Base-by-base conservation (phyloP, 805 yeast species). In the Sporopachydermia quercuum region DNA sequence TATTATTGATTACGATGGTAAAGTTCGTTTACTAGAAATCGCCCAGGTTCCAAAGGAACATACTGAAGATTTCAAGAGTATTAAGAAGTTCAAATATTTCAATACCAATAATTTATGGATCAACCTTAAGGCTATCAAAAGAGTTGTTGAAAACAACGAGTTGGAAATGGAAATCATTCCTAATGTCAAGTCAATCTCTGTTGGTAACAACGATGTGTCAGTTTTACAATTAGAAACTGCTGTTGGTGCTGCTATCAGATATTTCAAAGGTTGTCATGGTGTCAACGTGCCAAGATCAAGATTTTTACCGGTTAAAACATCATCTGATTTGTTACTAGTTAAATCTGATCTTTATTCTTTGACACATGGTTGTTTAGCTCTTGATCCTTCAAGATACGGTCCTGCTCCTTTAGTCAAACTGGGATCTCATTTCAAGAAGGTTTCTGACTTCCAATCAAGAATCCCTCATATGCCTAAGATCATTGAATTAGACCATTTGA, bases 1-100 rank as follows among this genome's bases (percentile, higher is more conserved):
- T 49, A 74, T 91, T 61, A 87, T 91, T 61, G 85, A 85, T 63
- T 91, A 91, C 62, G 89, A 85, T 50, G 97, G 96, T 47, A 77
- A 80, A 56, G 94, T 91, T 44, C 77, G 96, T 63, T 73, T 91
- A 56, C 74, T 91, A 53, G 97, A 91, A 65, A 89, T 91, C 52
- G 96, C 96, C 35, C 98, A 89, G 69, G 98, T 89, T 46, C 97
- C 97, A 60, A 87, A 87, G 63, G 96, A 86, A 60, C 97, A 89
- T 58, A 89, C 85, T 45, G 97, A 91, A 68, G 98, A 89, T 58
- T 89, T 89, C 72, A 89, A 91, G 66, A 81, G 93, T 43, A 91
- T 91, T 66, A 91, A 93, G 68, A 91, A 91, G 66, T 91, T 91
- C 71, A 89, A 85, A 62, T 86, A 91, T 68, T 91, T 91, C 74